Base-by-base conservation (phyloP, 495 filamentous ascomycete species). In the Penicillium cosmopolitanum region DNA sequence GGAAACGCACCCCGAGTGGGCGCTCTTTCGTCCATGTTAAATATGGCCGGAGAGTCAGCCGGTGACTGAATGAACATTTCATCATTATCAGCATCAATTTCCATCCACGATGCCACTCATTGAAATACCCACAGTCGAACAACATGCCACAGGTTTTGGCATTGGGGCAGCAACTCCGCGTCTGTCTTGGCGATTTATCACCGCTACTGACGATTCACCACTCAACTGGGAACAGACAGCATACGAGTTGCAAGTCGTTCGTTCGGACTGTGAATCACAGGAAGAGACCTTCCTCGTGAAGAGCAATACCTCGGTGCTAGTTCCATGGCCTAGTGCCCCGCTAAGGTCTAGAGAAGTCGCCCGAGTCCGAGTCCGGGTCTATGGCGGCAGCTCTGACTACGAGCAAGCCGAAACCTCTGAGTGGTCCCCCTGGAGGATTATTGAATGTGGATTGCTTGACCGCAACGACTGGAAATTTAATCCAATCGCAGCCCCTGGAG, bases 401-500 rank as follows among this genome's bases (percentile, higher is more conserved):
- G 42, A 44, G 42, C 7, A 44, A 11, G 61, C 53, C 4, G 21
- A 48, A 35, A 51, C 50, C 58, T 61, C 62, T 3, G 11, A 23
- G 18, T 65, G 62, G 62, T 43, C 62, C 10, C 16, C 58, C 16
- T 44, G 42, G 42, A 44, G 16, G 16, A 13, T 3, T 25, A 28
- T 65, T 25, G 62, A 65, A 48, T 25, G 48, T 7, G 55, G 47
- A 13, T 43, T 65, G 25, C 50, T 65, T 18, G 16, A 53, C 11
- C 40, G 12, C 35, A 23, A 33, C 3, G 58, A 65, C 13, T 65
- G 62, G 62, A 31, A 47, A 11, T 50, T 54, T 5, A 21, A 53
- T 10, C 33, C 61, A 38, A 65, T 61, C 8, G 48, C 50, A 2
- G 43, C 55, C 33, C 51, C 50, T n/a, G 21, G 33, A 47, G 33